Conservation (phyloP, 257 asterid genomes). For the Marsdenia floribunda region DNA sequence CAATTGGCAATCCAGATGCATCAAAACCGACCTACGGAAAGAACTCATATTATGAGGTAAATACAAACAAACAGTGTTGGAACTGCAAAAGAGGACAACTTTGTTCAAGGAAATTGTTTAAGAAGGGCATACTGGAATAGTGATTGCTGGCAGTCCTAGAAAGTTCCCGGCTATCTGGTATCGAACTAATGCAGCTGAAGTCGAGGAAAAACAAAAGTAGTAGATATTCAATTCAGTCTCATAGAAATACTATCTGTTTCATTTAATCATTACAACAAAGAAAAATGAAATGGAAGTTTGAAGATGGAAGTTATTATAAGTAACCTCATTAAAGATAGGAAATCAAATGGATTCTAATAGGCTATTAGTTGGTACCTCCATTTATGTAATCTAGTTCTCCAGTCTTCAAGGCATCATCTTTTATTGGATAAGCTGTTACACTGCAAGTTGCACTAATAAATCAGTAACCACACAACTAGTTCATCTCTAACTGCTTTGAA, state of each 20-base stretch:
- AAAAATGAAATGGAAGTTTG: neutral
- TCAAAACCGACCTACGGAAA: slow-evolving; percentile 71
- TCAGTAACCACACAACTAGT: neutral
- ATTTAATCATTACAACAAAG: neutral
- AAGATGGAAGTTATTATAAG: neutral
- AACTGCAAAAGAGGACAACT: too few relatives aligned
- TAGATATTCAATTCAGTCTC: too few relatives aligned
- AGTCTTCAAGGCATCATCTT: slow-evolving; percentile 52
- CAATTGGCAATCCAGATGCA: slow-evolving; percentile 67
- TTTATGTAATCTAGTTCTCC: slow-evolving; percentile 93
- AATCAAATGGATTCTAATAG: neutral
- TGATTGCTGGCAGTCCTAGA: slow-evolving; percentile 84
- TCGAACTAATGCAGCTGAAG: slow-evolving; percentile 83
- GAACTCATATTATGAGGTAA: neutral
- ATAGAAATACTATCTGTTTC: neutral
- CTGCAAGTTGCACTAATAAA: slow-evolving; percentile 28
- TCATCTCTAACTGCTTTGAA: neutral
- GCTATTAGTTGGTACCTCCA: slow-evolving; percentile 53
- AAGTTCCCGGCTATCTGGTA: slow-evolving; percentile 85
- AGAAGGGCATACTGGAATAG: slow-evolving; percentile 59
- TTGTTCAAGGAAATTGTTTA: neutral
- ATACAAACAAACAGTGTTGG: neutral
- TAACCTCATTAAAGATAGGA: neutral
- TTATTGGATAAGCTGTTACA: slow-evolving; percentile 69
- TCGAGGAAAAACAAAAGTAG: neutral